These are phyloP conservation scores for Brassica napus DNA, from an alignment of 345 rosid genomes.

Conservation along the genomic window DNA sequence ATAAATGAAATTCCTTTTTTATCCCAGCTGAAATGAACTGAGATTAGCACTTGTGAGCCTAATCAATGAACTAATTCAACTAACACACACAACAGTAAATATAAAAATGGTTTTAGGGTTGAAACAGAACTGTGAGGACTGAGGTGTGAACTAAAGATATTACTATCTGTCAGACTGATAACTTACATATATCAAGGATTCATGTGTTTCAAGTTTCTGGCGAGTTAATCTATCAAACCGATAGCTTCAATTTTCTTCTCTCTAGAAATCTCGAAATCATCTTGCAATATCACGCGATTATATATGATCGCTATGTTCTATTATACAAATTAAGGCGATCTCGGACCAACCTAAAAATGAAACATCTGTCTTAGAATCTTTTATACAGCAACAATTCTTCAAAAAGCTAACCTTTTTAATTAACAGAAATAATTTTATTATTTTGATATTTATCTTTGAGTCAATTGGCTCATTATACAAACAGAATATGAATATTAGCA, in stretches of 20 bases:
- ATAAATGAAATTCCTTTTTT: not conserved
- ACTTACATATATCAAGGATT: too few relatives aligned
- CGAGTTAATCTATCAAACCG: not conserved
- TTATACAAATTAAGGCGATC: not conserved
- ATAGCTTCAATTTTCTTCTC: not conserved
- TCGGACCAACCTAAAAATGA: not conserved
- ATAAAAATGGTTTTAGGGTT: not conserved
- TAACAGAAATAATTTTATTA: not conserved
- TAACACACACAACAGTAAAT: not conserved
- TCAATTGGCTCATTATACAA: too few relatives aligned
- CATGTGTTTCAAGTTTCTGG: not conserved
- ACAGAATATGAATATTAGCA: too few relatives aligned
- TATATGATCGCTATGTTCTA: not conserved
- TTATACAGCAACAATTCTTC: not conserved
- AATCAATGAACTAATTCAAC: slow-evolving; percentile 5
- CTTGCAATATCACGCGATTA: not conserved
- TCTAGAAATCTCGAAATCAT: not conserved
- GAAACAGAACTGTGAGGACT: not conserved
- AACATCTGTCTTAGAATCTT: not conserved
- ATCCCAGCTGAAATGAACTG: not conserved
- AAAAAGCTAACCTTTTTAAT: not conserved
- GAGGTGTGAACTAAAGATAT: not conserved
- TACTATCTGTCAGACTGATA: not conserved
- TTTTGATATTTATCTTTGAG: not conserved
- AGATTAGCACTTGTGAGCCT: slow-evolving; percentile 8